A percentile compares a stretch with the other conserved stretches of the same genome.
Conservation (phyloP, 1,284 basidiomycete genomes). For the Sporisorium graminicola region DNA sequence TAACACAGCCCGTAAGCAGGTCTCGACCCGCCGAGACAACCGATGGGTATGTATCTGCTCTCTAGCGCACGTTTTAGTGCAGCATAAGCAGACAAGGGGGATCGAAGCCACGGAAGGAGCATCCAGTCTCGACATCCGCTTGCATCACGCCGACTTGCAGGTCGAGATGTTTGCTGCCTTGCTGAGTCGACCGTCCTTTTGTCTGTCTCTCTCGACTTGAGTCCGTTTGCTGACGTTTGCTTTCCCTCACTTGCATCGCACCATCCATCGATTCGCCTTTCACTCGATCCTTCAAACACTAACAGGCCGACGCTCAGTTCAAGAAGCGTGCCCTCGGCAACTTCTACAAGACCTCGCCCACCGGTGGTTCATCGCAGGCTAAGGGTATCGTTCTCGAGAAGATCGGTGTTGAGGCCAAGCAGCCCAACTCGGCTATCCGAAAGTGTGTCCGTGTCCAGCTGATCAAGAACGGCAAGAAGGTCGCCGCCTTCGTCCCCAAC, state of each 20-base stretch:
- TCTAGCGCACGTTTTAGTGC: not conserved
- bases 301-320: slow-evolving; percentile 95
- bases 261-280: too few species aligned
- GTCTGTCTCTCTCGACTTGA: not conserved
- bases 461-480: slow-evolving; percentile 99
- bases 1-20: slow-evolving; percentile 98
- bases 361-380: slow-evolving; percentile 98
- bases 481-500: slow-evolving; percentile 74
- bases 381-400: slow-evolving; percentile 99
- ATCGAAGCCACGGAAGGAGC: not conserved
- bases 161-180: not conserved
- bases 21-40: slow-evolving; percentile 92
- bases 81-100: slow-evolving; percentile 4
- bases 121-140: not conserved
- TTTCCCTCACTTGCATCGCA: not conserved
- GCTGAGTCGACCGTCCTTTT: not conserved
- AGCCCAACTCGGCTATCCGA: slow-evolving; percentile 99
- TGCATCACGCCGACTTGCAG: not conserved
- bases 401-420: slow-evolving; percentile 87
- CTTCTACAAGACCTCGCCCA: slow-evolving; percentile 99
- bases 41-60: slow-evolving; percentile 77
- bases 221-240: slow-evolving; percentile 18
- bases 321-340: slow-evolving; percentile 99
- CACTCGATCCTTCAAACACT: not conserved
- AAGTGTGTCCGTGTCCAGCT: slow-evolving; percentile 99